Conservation (phyloP, 768 basidiomycete species). For the Boletus vermiculosoides region DNA sequence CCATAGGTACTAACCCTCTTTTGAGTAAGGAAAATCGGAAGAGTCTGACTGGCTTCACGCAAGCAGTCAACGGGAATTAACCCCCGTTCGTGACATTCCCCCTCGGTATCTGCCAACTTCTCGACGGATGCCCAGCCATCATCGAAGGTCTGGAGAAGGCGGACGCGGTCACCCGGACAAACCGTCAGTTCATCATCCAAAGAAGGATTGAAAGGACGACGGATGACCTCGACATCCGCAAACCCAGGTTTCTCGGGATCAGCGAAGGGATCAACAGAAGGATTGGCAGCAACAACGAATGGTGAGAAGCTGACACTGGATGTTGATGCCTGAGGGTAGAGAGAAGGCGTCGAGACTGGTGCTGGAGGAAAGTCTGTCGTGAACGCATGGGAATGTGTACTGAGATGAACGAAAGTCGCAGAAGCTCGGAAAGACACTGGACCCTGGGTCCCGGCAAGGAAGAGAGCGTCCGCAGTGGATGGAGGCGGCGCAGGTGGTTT, state of each 20-base stretch:
- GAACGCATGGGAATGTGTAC: conserved; percentile 17
- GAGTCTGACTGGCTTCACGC: conserved; percentile 44
- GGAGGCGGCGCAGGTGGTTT: conserved; percentile 45
- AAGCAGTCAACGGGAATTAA: conserved; percentile 73
- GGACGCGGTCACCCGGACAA: conserved; percentile 48
- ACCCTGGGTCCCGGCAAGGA: background rate
- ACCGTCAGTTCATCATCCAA: conserved; percentile 62
- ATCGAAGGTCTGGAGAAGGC: conserved; percentile 54
- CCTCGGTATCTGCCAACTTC: conserved; percentile 29
- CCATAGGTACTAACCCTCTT: conserved; percentile 46
- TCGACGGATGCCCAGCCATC: conserved; percentile 73
- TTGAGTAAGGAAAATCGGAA: conserved; percentile 48
- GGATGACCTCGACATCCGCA: conserved; percentile 46
- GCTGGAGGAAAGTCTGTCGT: conserved; percentile 14
- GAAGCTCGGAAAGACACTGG: conserved; percentile 13
- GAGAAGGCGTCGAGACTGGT: conserved; percentile 13
- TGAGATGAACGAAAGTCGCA: conserved; percentile 17
- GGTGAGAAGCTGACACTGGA: background rate
- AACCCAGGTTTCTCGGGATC: conserved; percentile 35
- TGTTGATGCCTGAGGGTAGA: conserved; percentile 4
- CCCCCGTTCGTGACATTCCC: conserved; percentile 35
- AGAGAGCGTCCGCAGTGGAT: background rate
- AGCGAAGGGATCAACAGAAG: conserved; percentile 33
- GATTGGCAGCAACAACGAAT: conserved; percentile 9
- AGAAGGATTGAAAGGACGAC: conserved; percentile 55